These are phyloP conservation scores for Phytophthora lateralis DNA, from an alignment of 352 stramenopile species.

Conservation along the genomic window DNA sequence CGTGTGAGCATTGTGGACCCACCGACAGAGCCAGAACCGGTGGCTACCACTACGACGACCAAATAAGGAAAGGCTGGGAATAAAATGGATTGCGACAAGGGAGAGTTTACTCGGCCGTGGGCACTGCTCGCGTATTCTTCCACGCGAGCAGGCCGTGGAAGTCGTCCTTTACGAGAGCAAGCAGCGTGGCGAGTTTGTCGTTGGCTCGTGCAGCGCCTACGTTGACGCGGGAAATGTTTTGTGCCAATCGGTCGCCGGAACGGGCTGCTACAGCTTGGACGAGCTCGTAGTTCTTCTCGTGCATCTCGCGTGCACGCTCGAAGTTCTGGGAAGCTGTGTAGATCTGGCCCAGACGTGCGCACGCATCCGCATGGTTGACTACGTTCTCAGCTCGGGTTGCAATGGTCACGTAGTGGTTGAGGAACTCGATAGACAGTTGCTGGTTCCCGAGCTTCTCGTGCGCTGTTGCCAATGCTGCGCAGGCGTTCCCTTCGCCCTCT, in stretches of 20 bases:
- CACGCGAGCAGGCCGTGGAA: conserved; percentile 73
- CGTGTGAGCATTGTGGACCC: conserved; percentile 80
- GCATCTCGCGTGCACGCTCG: conserved; percentile 82
- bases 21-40: conserved; percentile 19
- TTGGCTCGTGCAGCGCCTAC: conserved; percentile 74
- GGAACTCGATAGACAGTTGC: conserved; percentile 84
- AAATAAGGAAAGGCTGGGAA: conserved; percentile 17
- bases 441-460: conserved; percentile 85
- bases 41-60: background rate
- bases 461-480: conserved; percentile 86
- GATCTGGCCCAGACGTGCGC: conserved; percentile 84
- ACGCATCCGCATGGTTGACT: conserved; percentile 87
- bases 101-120: conserved; percentile 42
- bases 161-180: conserved; percentile 72
- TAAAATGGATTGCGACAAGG: conserved; percentile 8
- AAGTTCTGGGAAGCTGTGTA: conserved; percentile 86
- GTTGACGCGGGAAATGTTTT: conserved; percentile 76
- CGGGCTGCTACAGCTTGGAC: conserved; percentile 54
- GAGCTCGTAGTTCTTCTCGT: conserved; percentile 91
- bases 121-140: conserved; percentile 76
- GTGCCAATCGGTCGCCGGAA: conserved; percentile 42
- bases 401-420: conserved; percentile 87
- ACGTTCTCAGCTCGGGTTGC: conserved; percentile 84
- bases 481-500: conserved; percentile 85
- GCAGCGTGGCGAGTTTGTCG: conserved; percentile 64